Base-by-base conservation (phyloP, 2,329 filamentous ascomycete species). In the Thermoascus crustaceus region DNA sequence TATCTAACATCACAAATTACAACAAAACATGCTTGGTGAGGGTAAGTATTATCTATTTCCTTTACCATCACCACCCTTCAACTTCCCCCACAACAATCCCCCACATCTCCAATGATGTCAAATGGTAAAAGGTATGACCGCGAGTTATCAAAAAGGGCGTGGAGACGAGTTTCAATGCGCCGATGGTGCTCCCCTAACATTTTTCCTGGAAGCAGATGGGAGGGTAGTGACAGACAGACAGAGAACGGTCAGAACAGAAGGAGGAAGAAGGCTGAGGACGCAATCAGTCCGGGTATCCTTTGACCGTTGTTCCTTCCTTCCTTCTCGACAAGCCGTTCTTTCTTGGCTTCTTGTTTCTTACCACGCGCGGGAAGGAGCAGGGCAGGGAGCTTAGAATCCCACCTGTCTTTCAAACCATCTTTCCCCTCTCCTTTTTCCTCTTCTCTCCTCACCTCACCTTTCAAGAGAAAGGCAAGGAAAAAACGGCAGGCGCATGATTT, bases 41-140 rank as follows among this genome's bases (percentile, higher is more conserved):
- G n/a, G n/a, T n/a, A n/a, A n/a, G n/a, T n/a, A n/a, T n/a, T n/a
- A n/a, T n/a, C n/a, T n/a, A n/a, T n/a, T n/a, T n/a, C n/a, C n/a
- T n/a, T n/a, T n/a, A n/a, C n/a, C n/a, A n/a, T n/a, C n/a, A n/a
- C n/a, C n/a, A n/a, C n/a, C n/a, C n/a, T n/a, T n/a, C n/a, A n/a
- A n/a, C n/a, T 11, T 14, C 20, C 19, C 14, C 11, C 16, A 10
- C 29, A 18, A 16, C 27, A 20, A 30, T 8, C 21, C 18, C 31
- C 23, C 25, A 30, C 25, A 35, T 56, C 58, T 64, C 61, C 60
- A 39, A 57, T 63, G 62, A 66, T 65, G 62, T 40, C 38, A 56
- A 46, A 54, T 66, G 62, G 62, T 66, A 66, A 66, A 66, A 66
- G 62, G 61, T 66, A 61, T 58, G 61, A 66, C 57, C 47, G 43